Conservation (phyloP, 129 eudicot genomes). For the Flaveria sonorensis region DNA sequence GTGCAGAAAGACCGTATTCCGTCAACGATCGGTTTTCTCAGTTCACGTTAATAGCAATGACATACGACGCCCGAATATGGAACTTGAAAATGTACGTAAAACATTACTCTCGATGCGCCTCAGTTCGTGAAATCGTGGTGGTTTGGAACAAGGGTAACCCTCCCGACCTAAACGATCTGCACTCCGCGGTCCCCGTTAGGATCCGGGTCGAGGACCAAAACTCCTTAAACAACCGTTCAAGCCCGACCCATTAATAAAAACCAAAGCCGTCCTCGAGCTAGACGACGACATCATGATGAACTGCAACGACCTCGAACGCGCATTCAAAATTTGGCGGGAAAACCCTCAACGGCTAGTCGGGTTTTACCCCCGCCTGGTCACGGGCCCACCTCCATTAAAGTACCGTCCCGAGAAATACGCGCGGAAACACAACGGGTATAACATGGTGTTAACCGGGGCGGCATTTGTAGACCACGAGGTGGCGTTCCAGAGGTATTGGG, state of each 20-base stretch:
- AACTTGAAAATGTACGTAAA: slow-evolving; percentile 71
- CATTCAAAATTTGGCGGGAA: slow-evolving; percentile 82
- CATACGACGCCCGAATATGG: slow-evolving; percentile 88
- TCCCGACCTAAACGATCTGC: slow-evolving; percentile 49
- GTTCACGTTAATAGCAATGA: slow-evolving; percentile 81
- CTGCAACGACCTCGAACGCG: slow-evolving; percentile 80
- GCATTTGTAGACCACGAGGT: slow-evolving; percentile 58
- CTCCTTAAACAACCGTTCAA: slow-evolving; percentile 85
- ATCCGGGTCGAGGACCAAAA: slow-evolving; percentile 62
- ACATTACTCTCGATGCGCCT: slow-evolving; percentile 81
- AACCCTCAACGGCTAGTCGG: slow-evolving; percentile 77
- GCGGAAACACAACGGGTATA: slow-evolving; percentile 65
- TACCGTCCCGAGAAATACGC: slow-evolving; percentile 85
- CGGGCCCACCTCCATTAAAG: slow-evolving; percentile 54
- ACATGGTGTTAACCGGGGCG: slow-evolving; percentile 87
- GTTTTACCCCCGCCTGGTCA: slow-evolving; percentile 72
- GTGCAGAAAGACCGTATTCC: slow-evolving; percentile 70
- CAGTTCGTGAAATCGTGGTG: slow-evolving; percentile 81
- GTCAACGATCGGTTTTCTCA: slow-evolving; percentile 63
- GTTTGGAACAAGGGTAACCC: slow-evolving; percentile 88
- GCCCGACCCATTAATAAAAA: slow-evolving; percentile 56
- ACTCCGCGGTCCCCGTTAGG: slow-evolving; percentile 75
- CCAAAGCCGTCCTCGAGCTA: slow-evolving; percentile 75
- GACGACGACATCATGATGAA: slow-evolving; percentile 94
- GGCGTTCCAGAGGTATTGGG: slow-evolving; percentile 83